Evolutionary conservation across 2,329 filamentous ascomycete genomes (phyloP).

Genomic region (Pseudocercospora cruenta): DNA sequence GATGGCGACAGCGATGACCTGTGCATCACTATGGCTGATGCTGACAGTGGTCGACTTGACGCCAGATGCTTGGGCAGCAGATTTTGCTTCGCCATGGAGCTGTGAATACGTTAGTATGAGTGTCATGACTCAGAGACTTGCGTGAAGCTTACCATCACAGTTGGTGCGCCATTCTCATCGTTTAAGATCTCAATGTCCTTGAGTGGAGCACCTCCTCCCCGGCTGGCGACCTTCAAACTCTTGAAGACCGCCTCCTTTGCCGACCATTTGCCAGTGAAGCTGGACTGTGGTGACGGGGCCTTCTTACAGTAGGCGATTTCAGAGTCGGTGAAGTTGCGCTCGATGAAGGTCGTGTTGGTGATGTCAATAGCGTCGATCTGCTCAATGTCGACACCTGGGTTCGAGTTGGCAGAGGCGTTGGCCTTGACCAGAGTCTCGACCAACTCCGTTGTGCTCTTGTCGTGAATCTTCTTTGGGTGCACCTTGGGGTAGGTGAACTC

Average conservation of each 20-base stretch:
- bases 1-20: constrained; percentile 86
- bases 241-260: constrained; percentile 99
- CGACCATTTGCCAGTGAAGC: constrained; percentile 93
- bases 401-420: constrained; percentile 62
- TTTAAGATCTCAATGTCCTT: constrained; percentile 93
- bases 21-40: constrained; percentile 92
- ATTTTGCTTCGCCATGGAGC: constrained; percentile 83
- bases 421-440: constrained; percentile 75
- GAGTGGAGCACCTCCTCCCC: constrained; percentile 84
- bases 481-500: constrained; percentile 73
- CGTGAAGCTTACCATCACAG: constrained; percentile 72
- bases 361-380: constrained; percentile 85
- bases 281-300: constrained; percentile 78
- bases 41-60: constrained; percentile 89
- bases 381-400: constrained; percentile 93
- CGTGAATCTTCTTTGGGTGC: constrained; percentile 66
- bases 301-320: constrained; percentile 87
- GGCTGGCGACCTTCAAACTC: constrained; percentile 82
- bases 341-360: constrained; percentile 88
- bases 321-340: constrained; percentile 86
- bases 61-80: constrained; percentile 81
- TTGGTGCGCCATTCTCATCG: constrained; percentile 79
- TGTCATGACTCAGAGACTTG: not conserved
- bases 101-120: constrained; percentile 45
- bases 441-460: constrained; percentile 71